A percentile compares a stretch with the other conserved stretches of the same genome.
Evolutionary conservation across 2,329 filamentous ascomycete genomes (phyloP).

Genomic region (Incumbomyces lentus): DNA sequence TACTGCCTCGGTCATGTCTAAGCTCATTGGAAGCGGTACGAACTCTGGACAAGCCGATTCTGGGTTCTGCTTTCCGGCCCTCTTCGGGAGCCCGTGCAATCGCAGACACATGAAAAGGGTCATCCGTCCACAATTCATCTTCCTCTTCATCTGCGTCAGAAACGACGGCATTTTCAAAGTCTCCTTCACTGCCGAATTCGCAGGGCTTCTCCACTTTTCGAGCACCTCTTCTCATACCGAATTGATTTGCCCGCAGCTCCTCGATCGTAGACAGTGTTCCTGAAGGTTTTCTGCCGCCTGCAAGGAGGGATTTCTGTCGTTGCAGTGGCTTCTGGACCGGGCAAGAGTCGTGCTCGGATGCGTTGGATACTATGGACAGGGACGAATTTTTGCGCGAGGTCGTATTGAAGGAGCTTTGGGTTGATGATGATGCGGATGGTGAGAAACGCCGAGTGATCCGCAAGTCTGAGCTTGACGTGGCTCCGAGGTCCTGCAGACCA

Average conservation of each 20-base stretch:
- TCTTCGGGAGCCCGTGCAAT: conserved; percentile 1
- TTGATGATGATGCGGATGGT: conserved; percentile 12
- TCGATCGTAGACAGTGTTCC: conserved; percentile 12
- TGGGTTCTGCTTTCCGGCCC: not conserved
- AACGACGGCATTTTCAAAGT: conserved; percentile 12
- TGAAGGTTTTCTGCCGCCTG: conserved; percentile 5
- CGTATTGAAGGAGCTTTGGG: conserved; percentile 14
- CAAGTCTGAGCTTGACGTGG: conserved; percentile 16
- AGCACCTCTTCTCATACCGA: not conserved
- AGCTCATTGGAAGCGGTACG: conserved; percentile 2
- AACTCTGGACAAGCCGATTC: not conserved
- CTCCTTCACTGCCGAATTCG: conserved; percentile 8
- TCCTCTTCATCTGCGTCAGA: conserved; percentile 15
- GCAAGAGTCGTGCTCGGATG: conserved; percentile 6
- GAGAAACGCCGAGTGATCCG: conserved; percentile 15
- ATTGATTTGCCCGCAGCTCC: conserved; percentile 8
- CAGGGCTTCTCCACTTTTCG: conserved; percentile 12
- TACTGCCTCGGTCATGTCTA: not conserved
- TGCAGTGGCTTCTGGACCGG: conserved; percentile 7
- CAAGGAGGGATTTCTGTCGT: not conserved
- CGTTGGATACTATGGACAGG: conserved; percentile 10
- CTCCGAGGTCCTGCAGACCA: conserved; percentile 3
- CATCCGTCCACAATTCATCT: conserved; percentile 12
- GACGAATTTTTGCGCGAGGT: conserved; percentile 8
- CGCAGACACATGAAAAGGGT: not conserved